Evolutionary conservation across 2,329 filamentous ascomycete genomes (phyloP), one percentile per base, ranked within the genome.

Genomic region (Ophiostoma piceae): DNA sequence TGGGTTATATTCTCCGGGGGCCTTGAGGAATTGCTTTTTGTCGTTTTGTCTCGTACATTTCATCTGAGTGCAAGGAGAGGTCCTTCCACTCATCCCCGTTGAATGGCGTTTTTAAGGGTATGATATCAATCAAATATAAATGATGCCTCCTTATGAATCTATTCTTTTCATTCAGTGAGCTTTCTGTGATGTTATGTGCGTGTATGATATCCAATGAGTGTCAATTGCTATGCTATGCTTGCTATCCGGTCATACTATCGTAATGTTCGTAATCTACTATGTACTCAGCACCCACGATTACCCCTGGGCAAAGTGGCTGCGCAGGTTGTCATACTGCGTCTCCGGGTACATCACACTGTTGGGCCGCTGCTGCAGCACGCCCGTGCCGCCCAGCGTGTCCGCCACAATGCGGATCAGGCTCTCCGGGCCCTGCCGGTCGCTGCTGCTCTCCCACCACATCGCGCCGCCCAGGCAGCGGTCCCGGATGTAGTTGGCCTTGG

Each of bases 391-490:
- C 12, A 92, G 78, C 0, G 79, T 80, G 41, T 85, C 81, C 0
- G 90, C 86, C 19, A 89, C 87, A 16, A 84, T 88, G 7, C 79
- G 80, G 69, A 94, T 92, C 76, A 97, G 77, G 74, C 91, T 94
- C 68, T 84, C 79, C 0, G 83, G 81, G 0, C 87, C 88, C 2
- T 79, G 77, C 76, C 88, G 89, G 77, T 97, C 94, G 0, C 87
- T 89, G 75, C 90, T 94, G 75, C 88, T 92, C 81, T 97, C 94
- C 93, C 93, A 97, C 92, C 92, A 98, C 94, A 98, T 97, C n/a
- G 86, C 92, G 22, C 94, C 94, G 1, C 93, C 94, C 0, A 97
- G 84, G 0, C 86, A 83, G 64, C 84, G 81, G 26, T 85, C 78
- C 76, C 83, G 85, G 76, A 97, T 86, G 77, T 88, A 97, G 12